Evolutionary conservation across 225 moss, liverwort and hornwort species (phyloP).

Genomic region (Sphagnum tenellum): DNA sequence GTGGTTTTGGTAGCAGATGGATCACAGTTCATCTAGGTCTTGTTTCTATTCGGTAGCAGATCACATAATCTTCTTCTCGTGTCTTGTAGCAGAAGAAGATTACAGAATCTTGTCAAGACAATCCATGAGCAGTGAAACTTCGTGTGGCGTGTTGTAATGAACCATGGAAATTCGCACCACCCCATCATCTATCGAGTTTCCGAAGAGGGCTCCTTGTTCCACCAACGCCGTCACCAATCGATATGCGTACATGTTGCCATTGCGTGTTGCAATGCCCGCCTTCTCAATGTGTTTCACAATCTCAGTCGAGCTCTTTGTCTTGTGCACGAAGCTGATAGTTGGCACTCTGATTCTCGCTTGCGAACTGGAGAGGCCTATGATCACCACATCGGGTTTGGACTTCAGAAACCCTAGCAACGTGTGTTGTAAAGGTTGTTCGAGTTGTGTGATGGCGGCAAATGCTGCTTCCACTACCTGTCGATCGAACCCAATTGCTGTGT

Average conservation of each 20-base stretch:
- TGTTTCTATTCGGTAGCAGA: too few species aligned
- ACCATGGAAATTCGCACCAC: conserved; percentile 46
- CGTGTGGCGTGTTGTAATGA: conserved; percentile 45
- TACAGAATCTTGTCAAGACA: conserved; percentile 31
- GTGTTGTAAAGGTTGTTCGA: conserved; percentile 42
- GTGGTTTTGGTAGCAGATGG: too few species aligned
- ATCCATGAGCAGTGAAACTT: conserved; percentile 29
- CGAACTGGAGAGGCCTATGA: conserved; percentile 27
- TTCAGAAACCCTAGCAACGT: conserved; percentile 26
- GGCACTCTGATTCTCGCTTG: conserved; percentile 20
- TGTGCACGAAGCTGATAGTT: conserved; percentile 41
- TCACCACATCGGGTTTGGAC: conserved; percentile 29
- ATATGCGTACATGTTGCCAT: conserved; percentile 31
- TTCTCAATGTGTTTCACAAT: conserved; percentile 26
- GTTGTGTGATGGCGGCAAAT: conserved; percentile 26
- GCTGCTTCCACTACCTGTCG: conserved; percentile 37
- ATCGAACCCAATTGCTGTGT: conserved; percentile 20
- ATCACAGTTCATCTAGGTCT: too few species aligned
- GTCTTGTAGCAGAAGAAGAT: too few species aligned
- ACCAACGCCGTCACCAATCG: conserved; percentile 25
- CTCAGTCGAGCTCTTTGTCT: conserved; percentile 23
- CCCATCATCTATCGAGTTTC: conserved; percentile 27
- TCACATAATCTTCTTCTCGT: too few species aligned
- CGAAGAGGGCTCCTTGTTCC: conserved; percentile 21
- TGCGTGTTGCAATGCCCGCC: conserved; percentile 34